A percentile compares a stretch with the other conserved stretches of the same genome.
phyloP scores from a whole-genome alignment of 139 green algal species.

The Chlorella vulgaris region DNA sequence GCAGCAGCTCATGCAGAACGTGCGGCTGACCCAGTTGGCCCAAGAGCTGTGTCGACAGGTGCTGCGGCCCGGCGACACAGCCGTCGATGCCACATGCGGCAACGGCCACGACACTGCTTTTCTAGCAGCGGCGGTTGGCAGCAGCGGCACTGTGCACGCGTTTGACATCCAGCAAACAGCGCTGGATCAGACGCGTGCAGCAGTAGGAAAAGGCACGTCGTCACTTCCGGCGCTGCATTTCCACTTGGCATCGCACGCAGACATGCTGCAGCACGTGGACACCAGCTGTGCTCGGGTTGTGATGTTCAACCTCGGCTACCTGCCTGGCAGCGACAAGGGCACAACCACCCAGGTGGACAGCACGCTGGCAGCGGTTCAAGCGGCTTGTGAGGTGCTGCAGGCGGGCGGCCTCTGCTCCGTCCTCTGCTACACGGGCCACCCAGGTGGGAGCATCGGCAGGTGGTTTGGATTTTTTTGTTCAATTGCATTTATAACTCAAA shows the following conservation, averaged over 20 bases:
- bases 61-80: conserved; percentile 54
- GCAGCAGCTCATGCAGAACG: conserved; percentile 33
- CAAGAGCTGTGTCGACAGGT: conserved; percentile 47
- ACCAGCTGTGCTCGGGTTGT: conserved; percentile 32
- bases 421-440: conserved; percentile 68
- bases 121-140: conserved; percentile 60
- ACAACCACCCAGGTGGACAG: conserved; percentile 46
- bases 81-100: conserved; percentile 55
- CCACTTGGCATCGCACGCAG: conserved; percentile 15
- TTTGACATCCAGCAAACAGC: conserved; percentile 68
- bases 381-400: conserved; percentile 50
- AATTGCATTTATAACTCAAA: too few relatives aligned
- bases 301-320: conserved; percentile 66
- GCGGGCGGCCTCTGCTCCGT: conserved; percentile 56
- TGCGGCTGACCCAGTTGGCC: conserved; percentile 37
- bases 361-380: conserved; percentile 58
- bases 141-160: conserved; percentile 48
- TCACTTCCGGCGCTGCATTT: background rate
- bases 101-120: conserved; percentile 73
- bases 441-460: conserved; percentile 17
- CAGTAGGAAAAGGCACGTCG: conserved; percentile 5
- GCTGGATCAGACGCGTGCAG: conserved; percentile 20
- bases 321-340: conserved; percentile 61
- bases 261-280: conserved; percentile 29
- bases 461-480: background rate